Evolutionary conservation across 495 filamentous ascomycete species (phyloP).

Genomic region (Parathielavia appendiculata): DNA sequence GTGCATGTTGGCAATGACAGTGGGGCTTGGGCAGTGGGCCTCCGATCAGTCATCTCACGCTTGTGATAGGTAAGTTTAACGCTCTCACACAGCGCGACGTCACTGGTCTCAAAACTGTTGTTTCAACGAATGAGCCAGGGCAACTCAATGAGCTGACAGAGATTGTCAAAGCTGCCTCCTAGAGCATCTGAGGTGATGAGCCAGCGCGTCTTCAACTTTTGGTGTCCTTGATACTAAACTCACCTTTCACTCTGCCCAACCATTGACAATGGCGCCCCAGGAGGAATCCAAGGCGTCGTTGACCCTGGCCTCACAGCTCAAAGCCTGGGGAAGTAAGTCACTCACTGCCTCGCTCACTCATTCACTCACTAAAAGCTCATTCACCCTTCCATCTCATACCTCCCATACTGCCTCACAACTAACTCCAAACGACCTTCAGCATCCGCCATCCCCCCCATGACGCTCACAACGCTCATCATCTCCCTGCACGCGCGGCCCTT

Average conservation of each 20-base stretch:
- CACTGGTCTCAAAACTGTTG: constrained; percentile 6
- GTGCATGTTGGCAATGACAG: neutral
- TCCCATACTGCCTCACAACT: neutral
- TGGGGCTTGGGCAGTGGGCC: neutral
- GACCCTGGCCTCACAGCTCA: constrained; percentile 47
- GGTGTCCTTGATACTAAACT: neutral
- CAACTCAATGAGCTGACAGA: neutral
- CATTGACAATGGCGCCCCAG: constrained; percentile 33
- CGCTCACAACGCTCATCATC: constrained; percentile 73
- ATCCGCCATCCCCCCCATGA: constrained; percentile 69
- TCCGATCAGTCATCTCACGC: constrained; percentile 14
- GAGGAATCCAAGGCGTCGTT: constrained; percentile 43
- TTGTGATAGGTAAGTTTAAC: constrained; percentile 8
- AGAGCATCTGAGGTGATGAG: too few species aligned
- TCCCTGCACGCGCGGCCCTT: constrained; percentile 73
- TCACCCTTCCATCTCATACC: neutral
- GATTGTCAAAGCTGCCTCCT: neutral
- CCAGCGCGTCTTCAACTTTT: too few species aligned
- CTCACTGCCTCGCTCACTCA: neutral
- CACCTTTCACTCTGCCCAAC: neutral
- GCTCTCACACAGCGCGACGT: constrained; percentile 2
- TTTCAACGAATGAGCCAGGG: neutral
- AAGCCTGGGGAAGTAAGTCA: constrained; percentile 69
- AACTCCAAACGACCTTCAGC: constrained; percentile 43
- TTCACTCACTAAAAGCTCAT: neutral